These are phyloP conservation scores for Colletotrichum liaoningense DNA, from an alignment of 2,329 filamentous ascomycete genomes.

Conservation along the genomic window DNA sequence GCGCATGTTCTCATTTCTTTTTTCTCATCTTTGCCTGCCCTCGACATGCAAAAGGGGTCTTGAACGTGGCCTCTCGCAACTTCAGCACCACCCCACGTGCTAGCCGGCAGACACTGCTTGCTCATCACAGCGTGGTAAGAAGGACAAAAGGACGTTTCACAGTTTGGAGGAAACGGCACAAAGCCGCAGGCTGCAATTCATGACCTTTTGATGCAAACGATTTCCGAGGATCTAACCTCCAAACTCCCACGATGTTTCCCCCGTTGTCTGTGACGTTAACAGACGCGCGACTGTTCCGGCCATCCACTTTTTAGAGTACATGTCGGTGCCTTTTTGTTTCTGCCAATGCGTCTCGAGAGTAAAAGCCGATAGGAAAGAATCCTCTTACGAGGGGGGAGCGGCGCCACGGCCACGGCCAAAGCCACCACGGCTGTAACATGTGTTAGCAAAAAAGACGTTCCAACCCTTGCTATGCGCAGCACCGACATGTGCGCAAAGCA, in stretches of 20 bases:
- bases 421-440: slow-evolving; percentile 76
- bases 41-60: slow-evolving; percentile 22
- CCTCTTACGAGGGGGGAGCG: slow-evolving; percentile 74
- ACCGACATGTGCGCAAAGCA: background rate
- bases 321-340: slow-evolving; percentile 52
- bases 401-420: slow-evolving; percentile 89
- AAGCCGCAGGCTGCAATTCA: slow-evolving; percentile 37
- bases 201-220: slow-evolving; percentile 57
- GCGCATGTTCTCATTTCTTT: slow-evolving; percentile 17
- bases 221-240: slow-evolving; percentile 60
- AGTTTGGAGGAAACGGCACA: slow-evolving; percentile 35
- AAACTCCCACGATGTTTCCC: slow-evolving; percentile 57
- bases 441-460: slow-evolving; percentile 48
- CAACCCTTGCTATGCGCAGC: background rate
- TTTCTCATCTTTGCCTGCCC: slow-evolving; percentile 16
- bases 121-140: slow-evolving; percentile 31
- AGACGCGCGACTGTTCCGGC: slow-evolving; percentile 53
- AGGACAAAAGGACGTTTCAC: slow-evolving; percentile 26
- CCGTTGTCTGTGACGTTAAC: slow-evolving; percentile 54
- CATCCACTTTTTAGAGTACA: slow-evolving; percentile 61
- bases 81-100: slow-evolving; percentile 21
- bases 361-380: slow-evolving; percentile 53
- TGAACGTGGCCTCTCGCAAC: slow-evolving; percentile 18
- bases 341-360: slow-evolving; percentile 56
- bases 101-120: slow-evolving; percentile 27